These are phyloP conservation scores for Podila minutissima DNA, from an alignment of 192 early-diverging fungal genomes.

Conservation along the genomic window DNA sequence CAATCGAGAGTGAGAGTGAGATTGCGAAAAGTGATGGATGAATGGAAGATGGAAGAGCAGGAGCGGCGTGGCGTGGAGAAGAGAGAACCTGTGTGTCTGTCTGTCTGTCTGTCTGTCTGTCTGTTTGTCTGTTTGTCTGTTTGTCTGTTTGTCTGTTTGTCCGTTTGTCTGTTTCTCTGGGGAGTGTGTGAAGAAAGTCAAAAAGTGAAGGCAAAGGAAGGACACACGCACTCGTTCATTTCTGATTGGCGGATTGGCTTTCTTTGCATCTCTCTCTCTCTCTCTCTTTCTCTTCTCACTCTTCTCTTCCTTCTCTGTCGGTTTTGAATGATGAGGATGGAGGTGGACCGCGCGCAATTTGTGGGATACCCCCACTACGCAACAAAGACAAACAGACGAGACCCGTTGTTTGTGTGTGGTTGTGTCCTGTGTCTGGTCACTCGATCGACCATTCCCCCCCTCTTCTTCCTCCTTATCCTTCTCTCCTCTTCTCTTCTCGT, in stretches of 20 bases:
- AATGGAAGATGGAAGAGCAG: too few species aligned
- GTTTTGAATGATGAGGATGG: too few species aligned
- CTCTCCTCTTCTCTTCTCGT: neutral
- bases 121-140: too few species aligned
- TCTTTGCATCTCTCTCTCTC: slow-evolving; percentile 7
- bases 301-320: neutral
- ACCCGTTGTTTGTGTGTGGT: too few species aligned
- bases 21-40: too few species aligned
- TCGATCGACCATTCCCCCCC: neutral
- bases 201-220: neutral
- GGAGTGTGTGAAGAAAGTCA: neutral
- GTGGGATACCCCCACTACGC: too few species aligned
- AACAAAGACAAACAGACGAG: too few species aligned
- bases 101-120: neutral
- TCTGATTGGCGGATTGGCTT: slow-evolving; percentile 1
- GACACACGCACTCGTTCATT: too few species aligned
- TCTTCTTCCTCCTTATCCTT: neutral
- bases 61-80: neutral
- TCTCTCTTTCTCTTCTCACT: neutral
- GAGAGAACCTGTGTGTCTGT: neutral
- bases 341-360: too few species aligned
- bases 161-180: neutral
- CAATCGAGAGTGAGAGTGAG: too few species aligned
- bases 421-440: too few species aligned
- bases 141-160: neutral